These are phyloP conservation scores for Hortiboletus campestris DNA, from an alignment of 768 basidiomycete species.

Conservation along the genomic window DNA sequence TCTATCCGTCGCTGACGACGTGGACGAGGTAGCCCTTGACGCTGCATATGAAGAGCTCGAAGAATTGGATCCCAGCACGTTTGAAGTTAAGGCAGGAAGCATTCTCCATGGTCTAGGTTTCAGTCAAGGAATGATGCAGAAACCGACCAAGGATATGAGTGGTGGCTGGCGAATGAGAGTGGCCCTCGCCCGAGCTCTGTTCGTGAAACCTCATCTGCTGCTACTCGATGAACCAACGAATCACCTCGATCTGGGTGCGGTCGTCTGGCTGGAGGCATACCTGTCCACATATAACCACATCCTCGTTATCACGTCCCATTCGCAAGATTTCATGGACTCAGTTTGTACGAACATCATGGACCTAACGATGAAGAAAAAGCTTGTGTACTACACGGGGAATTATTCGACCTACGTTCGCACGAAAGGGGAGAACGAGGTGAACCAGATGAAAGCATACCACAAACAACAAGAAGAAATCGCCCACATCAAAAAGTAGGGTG, in stretches of 20 bases:
- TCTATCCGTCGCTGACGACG: slow-evolving; percentile 81
- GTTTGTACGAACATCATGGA: slow-evolving; percentile 99
- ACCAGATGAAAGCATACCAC: slow-evolving; percentile 98
- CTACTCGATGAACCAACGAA: slow-evolving; percentile 92
- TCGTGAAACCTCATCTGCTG: slow-evolving; percentile 93
- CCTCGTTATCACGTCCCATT: slow-evolving; percentile 95
- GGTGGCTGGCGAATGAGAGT: slow-evolving; percentile 99
- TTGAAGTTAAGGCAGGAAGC: slow-evolving; percentile 92
- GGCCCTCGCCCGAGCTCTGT: slow-evolving; percentile 91
- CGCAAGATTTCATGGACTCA: slow-evolving; percentile 99
- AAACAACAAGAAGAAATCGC: slow-evolving; percentile 99
- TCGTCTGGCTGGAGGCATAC: slow-evolving; percentile 99
- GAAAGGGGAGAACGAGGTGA: slow-evolving; percentile 95
- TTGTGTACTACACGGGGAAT: slow-evolving; percentile 94
- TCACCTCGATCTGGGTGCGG: slow-evolving; percentile 94
- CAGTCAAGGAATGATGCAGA: slow-evolving; percentile 86
- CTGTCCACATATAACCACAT: slow-evolving; percentile 98
- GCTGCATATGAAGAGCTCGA: slow-evolving; percentile 93
- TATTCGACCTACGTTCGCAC: slow-evolving; percentile 98
- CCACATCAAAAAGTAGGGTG: slow-evolving; percentile 90
- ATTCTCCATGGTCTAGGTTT: slow-evolving; percentile 99
- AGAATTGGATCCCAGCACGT: slow-evolving; percentile 92
- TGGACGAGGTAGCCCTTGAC: slow-evolving; percentile 87
- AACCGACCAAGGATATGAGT: slow-evolving; percentile 97
- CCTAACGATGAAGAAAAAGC: slow-evolving; percentile 85